phyloP scores from a whole-genome alignment of 78 protist species.

The Monocercomonoides exilis region DNA sequence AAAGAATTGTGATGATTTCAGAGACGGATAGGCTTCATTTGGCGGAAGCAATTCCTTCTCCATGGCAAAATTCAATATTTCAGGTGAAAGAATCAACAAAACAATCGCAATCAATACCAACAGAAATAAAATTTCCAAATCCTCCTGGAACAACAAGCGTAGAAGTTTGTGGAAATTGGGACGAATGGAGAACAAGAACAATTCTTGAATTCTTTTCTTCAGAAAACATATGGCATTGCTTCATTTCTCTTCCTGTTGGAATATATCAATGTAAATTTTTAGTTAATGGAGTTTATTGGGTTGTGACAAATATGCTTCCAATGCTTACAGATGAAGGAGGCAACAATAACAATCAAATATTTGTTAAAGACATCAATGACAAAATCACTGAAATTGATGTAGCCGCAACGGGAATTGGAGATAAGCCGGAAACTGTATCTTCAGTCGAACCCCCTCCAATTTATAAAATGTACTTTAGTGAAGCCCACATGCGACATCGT shows the following conservation, averaged over 20 bases:
- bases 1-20: too few species aligned
- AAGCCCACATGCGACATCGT: too few species aligned
- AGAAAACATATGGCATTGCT: background rate
- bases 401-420: background rate
- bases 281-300: background rate
- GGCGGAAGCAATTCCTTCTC: background rate
- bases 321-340: background rate
- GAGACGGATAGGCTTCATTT: too few species aligned
- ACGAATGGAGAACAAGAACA: background rate
- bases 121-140: background rate
- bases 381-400: background rate
- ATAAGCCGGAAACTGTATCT: too few species aligned
- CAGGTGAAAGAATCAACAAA: background rate
- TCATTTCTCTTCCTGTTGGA: background rate
- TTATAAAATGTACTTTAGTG: background rate
- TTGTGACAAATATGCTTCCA: constrained; percentile 1
- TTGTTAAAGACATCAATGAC: too few species aligned
- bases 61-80: background rate
- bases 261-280: background rate
- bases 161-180: background rate
- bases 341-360: background rate
- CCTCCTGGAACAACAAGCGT: background rate
- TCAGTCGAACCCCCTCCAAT: background rate
- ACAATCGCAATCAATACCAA: background rate
- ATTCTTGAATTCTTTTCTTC: background rate